Evolutionary conservation across 2,329 filamentous ascomycete genomes (phyloP), one percentile per base, ranked within the genome.

Genomic region (Ceratocystis ficicola): DNA sequence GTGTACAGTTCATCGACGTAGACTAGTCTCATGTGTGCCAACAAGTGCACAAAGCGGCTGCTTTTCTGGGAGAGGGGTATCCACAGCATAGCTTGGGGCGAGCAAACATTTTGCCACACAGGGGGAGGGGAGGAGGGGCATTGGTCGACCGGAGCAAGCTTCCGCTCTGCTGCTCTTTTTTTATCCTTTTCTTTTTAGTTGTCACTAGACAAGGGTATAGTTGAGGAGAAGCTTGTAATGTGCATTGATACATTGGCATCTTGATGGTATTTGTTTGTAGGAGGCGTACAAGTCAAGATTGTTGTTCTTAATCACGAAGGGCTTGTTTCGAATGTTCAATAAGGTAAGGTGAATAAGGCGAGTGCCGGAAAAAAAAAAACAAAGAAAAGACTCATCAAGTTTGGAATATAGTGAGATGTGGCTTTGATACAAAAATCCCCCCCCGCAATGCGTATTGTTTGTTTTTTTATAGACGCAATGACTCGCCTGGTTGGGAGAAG

Each of bases 41-140:
- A 44, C 22, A 55, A 32, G 20, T 55, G 63, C 32, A 44, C 55
- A 28, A 17, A 25, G 17, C 62, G 62, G 28, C 12, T 52, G 25
- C 22, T 25, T 25, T 52, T 15, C 5, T 28, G 48, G 15, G 48
- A 52, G 48, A 25, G 48, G 22, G 25, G 48, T 22, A 52, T 28
- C 36, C 30, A 32, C 30, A 52, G 12, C 5, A 46, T 36, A 17
- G 30, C 32, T 32, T 44, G 30, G 50, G 44, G 63, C 48, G 63
- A 44, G 50, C 63, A 52, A 41, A 57, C 25, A 59, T 25, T 44
- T 62, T 36, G 50, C 63, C 48, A 44, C 30, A 41, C 17, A 41
- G 48, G 32, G 44, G 44, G 52, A 44, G 36, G 12, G 17, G 32
- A 44, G 44, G 32, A 64, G n/a, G 48, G 32, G 63, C 32, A 20